Conservation (phyloP, 306 rosid species). For the Cicer yamashitae region DNA sequence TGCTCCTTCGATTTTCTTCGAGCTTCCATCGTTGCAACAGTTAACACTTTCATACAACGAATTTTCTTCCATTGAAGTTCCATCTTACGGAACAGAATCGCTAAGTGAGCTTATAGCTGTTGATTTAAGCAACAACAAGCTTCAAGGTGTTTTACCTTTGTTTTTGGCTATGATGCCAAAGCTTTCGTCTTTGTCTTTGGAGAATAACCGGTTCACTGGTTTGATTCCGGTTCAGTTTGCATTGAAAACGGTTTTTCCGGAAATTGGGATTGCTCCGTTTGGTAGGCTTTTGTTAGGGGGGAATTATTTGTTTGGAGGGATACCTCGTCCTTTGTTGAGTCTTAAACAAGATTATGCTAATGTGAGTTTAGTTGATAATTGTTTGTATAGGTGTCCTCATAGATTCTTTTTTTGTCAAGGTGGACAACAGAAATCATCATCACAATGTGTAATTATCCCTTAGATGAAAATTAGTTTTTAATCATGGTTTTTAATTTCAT, state of each 20-base stretch:
- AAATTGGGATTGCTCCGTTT: constrained; percentile 57
- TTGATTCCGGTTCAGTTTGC: constrained; percentile 81
- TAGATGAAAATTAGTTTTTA: constrained; percentile 21
- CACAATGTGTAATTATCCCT: constrained; percentile 58
- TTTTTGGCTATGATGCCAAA: constrained; percentile 69
- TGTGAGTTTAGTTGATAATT: constrained; percentile 67
- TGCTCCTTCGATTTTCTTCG: constrained; percentile 60
- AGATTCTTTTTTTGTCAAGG: constrained; percentile 80
- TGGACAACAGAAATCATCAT: constrained; percentile 62
- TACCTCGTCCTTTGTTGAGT: constrained; percentile 61
- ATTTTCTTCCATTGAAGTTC: constrained; percentile 55
- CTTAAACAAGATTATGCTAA: constrained; percentile 70
- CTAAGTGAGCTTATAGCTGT: constrained; percentile 65
- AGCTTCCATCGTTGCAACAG: constrained; percentile 73
- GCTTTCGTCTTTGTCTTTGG: constrained; percentile 76
- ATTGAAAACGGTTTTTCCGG: constrained; percentile 62
- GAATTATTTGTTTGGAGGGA: constrained; percentile 72
- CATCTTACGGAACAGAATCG: not conserved
- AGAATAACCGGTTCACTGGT: constrained; percentile 73
- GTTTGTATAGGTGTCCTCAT: constrained; percentile 74
- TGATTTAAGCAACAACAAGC: constrained; percentile 72
- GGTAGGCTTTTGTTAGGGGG: constrained; percentile 71
- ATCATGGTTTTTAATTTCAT: not conserved
- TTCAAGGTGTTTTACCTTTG: constrained; percentile 63
- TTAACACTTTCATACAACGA: constrained; percentile 70